Evolutionary conservation across 345 rosid genomes (phyloP), one percentile per base, ranked within the genome.

Genomic region (Camelina neglecta): DNA sequence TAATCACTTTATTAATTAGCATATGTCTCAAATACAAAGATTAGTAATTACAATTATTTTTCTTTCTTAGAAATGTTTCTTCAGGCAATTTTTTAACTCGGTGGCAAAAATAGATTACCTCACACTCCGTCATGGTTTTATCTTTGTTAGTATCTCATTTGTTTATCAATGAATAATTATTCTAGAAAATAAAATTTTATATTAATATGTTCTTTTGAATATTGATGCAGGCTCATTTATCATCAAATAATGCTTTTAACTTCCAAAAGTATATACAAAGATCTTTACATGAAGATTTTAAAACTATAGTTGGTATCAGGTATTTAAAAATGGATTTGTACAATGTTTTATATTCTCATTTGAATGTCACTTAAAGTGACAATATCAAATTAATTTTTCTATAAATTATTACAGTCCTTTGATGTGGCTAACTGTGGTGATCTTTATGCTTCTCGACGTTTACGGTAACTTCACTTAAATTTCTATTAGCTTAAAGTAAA

Each of bases 281-380:
- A 83, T 91, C 97, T 23, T 81, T 89, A 54, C 89, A 91, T 29
- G 93, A 88, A 59, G 95, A 91, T 75, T 91, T 91, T 78, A 85
- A 86, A 83, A 83, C 73, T n/a, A 87, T 91, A 11, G 95, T 91
- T 41, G 97, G 95, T 12, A 88, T 91, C 81, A 86, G 86, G 89
- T 87, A 29, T 16, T 3, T 8, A 0, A 35, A 24, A 24, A 24
- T 24, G 26, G 26, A 60, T 49, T 58, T 12, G 3, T 11, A 16
- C 18, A 0, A 0, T 23, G 26, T 18, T 26, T 26, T 23, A 44
- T 0, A 20, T 53, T 33, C 24, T 12, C 41, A 21, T 59, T 2
- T 44, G 12, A 56, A 18, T 65, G 6, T 26, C 2, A 64, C 41
- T 2, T 33, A 11, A n/a, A 18, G 20, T 49, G 42, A 42, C 5